Base-by-base conservation (phyloP, 495 filamentous ascomycete genomes). In the Recurvomyces mirabilis region DNA sequence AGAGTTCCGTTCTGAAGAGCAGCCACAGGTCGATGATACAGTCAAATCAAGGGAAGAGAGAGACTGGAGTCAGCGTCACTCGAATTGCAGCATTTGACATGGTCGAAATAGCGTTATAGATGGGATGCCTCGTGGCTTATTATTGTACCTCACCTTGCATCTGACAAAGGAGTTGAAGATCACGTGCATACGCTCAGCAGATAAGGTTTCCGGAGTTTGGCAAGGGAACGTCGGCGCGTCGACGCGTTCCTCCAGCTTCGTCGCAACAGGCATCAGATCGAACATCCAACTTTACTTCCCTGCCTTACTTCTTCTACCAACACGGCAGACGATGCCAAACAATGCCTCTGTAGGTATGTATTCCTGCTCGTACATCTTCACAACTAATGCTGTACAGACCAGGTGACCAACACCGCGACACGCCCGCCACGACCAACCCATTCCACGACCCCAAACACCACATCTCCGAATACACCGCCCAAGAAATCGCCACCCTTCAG, bases 401-500 rank as follows among this genome's bases (percentile, higher is more conserved):
- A 52, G 86, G 84, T 52, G 84, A 88, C 60, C 84, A 91, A 66
- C 82, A 91, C 68, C 68, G 50, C 51, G 51, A 52, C 47, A 55
- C 44, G n/a, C 44, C 53, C 15, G 56, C 64, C 40, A 62, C 68
- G 35, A 61, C 63, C 48, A 94, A 93, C 54, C 86, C 87, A 15
- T 94, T 87, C 57, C 79, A 82, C 55, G 82, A 87, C 41, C 59
- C 65, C 3, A 70, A 70, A 57, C 75, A 70, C 20, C 74, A 73
- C 9, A 73, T 91, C 7, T 79, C 63, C 49, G 78, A 82, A 53
- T 96, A 83, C 62, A 94, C 88, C 1, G 84, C 87, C n/a, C 65
- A 71, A 49, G 79, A 98, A 65, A 88, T 93, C 32, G 87, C 89
- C 9, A 88, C 85, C 0, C 68, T 99, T 7, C 85, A 94, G 61